Evolutionary conservation across 768 basidiomycete genomes (phyloP).

Genomic region (Antrodiella citrinella): DNA sequence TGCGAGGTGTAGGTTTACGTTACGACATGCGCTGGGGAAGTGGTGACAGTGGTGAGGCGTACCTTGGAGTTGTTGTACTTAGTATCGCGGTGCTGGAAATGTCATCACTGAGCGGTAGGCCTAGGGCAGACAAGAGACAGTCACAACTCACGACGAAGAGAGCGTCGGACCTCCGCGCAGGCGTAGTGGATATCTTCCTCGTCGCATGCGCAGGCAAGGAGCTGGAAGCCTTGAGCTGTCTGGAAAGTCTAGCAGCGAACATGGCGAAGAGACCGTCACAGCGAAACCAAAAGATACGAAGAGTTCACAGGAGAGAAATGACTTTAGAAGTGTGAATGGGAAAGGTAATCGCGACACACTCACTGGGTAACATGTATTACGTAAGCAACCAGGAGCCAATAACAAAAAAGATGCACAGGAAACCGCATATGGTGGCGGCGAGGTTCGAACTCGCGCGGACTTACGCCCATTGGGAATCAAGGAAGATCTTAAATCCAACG

Average conservation of each 20-base stretch:
- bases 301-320: no score
- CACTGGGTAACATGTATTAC: neutral
- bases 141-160: constrained; percentile 69
- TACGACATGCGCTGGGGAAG: neutral
- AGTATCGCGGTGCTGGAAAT: constrained; percentile 83
- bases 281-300: no score
- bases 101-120: constrained; percentile 11
- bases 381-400: neutral
- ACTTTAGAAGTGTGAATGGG: no score
- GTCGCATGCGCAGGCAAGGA: constrained; percentile 4
- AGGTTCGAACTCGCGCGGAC: constrained; percentile 90
- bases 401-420: neutral
- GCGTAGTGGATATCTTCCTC: constrained; percentile 30
- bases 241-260: constrained; percentile 19
- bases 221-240: constrained; percentile 8
- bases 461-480: constrained; percentile 78
- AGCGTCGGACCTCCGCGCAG: constrained; percentile 61
- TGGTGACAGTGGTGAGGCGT: constrained; percentile 6
- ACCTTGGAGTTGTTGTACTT: constrained; percentile 91
- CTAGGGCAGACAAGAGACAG: neutral
- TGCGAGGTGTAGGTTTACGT: constrained; percentile 20
- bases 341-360: neutral
- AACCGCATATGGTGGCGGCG: constrained; percentile 58
- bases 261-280: constrained; percentile 5
- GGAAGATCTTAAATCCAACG: constrained; percentile 71